phyloP scores from a whole-genome alignment of 768 basidiomycete genomes.

The Suillus decipiens region DNA sequence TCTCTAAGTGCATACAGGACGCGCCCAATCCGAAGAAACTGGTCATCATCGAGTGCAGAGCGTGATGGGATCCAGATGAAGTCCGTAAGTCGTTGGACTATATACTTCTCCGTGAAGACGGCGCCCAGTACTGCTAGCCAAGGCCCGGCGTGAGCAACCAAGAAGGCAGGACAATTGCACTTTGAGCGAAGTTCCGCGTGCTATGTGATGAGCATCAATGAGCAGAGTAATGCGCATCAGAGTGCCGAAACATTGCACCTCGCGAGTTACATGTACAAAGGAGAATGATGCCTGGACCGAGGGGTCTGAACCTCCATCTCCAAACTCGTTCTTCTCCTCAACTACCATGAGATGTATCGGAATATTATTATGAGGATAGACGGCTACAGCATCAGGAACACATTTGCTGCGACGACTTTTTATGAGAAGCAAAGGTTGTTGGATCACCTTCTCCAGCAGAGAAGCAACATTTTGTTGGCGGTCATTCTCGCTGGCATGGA shows the following conservation, averaged over 20 bases:
- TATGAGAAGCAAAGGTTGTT: background rate
- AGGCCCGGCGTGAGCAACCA: slow-evolving; percentile 31
- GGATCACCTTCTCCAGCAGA: slow-evolving; percentile 9
- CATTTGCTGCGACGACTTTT: background rate
- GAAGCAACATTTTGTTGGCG: background rate
- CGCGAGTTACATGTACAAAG: slow-evolving; percentile 15
- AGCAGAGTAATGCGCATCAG: background rate
- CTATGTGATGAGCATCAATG: slow-evolving; percentile 12
- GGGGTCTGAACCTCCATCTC: slow-evolving; percentile 33
- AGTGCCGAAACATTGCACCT: slow-evolving; percentile 9
- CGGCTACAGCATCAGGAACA: slow-evolving; percentile 3
- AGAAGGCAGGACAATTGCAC: slow-evolving; percentile 32
- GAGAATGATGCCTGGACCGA: slow-evolving; percentile 31
- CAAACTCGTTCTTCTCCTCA: slow-evolving; percentile 30
- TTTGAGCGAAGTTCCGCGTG: slow-evolving; percentile 10
- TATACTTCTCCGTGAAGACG: slow-evolving; percentile 25
- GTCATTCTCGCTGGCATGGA: slow-evolving; percentile 12
- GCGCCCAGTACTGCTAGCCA: slow-evolving; percentile 36
- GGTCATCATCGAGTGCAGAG: slow-evolving; percentile 20
- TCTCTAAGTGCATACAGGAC: slow-evolving; percentile 25
- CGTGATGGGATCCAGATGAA: slow-evolving; percentile 28
- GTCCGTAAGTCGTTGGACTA: slow-evolving; percentile 39
- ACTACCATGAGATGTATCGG: slow-evolving; percentile 14
- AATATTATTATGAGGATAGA: background rate
- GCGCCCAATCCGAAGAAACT: slow-evolving; percentile 17